Base-by-base conservation (phyloP, 2,329 filamentous ascomycete species). In the Pseudogymnoascus sp. region DNA sequence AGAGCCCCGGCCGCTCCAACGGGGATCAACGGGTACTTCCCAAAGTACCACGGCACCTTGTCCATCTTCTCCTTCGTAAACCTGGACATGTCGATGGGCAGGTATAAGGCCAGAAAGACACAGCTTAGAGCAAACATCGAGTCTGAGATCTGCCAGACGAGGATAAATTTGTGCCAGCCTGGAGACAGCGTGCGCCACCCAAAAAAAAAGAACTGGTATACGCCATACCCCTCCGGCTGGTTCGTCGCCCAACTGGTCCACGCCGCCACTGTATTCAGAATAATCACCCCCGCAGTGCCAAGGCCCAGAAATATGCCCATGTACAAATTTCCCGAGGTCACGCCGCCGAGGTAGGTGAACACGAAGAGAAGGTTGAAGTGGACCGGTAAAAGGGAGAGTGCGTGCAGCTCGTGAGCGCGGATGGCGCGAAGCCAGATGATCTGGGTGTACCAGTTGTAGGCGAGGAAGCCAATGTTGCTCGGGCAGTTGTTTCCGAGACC, bases 361-460 rank as follows among this genome's bases (percentile, higher is more conserved):
- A 50, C 25, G 4, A 50, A 30, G 14, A 50, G 22, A 7, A 50
- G 22, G 7, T 50, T 50, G 2, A 50, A 50, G 43, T 50, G 43
- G 7, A 50, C 43, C 14, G 43, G 43, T 25, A 50, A 25, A 22
- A 50, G 22, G 22, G 43, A 50, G 3, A 50, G 39, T 6, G 61
- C 60, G 60, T 62, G 60, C 4, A 63, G 18, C 14, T 63, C 3
- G 25, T 62, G 50, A 16, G 11, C 20, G 12, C 22, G 25, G 41
- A 62, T 57, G 30, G 61, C 61, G 11, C 16, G 14, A 4, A 58
- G 47, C 61, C 60, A 63, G 6, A 9, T 18, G 25, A 63, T 39
- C 57, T 63, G 61, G 18, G 59, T 63, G 43, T 63, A 63, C 38
- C 59, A 63, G 61, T 62, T 63, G 61, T 62, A 63, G 38, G 60